A percentile compares a stretch with the other conserved stretches of the same genome.
phyloP scores from a whole-genome alignment of 441 rosid species.

The Gossypium trilobum region DNA sequence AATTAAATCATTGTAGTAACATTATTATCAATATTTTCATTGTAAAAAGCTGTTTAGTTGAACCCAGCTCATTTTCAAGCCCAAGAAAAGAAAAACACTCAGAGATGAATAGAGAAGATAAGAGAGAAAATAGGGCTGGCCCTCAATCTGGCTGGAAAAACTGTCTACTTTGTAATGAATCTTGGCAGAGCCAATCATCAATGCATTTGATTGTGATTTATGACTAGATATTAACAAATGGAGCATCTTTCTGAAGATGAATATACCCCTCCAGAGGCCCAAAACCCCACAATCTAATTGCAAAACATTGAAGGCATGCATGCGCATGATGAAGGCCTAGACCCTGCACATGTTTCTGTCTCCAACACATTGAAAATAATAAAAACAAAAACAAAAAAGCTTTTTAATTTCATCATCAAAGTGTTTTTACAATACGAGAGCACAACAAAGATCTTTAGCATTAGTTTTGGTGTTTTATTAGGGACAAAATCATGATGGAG shows the following conservation, averaged over 20 bases:
- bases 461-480: constrained; percentile 12
- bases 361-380: constrained; percentile 12
- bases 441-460: neutral
- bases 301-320: constrained; percentile 10
- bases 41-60: neutral
- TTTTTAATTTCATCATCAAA: neutral
- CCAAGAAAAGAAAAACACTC: neutral
- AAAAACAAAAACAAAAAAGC: neutral
- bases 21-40: neutral
- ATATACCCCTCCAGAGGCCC: neutral
- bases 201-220: constrained; percentile 14
- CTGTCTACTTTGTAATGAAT: constrained; percentile 16
- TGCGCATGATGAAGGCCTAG: constrained; percentile 24
- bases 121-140: neutral
- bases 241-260: neutral
- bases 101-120: neutral
- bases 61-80: constrained; percentile 1
- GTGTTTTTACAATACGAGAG: neutral
- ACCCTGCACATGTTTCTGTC: constrained; percentile 37
- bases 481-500: constrained; percentile 20
- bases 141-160: constrained; percentile 10
- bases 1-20: neutral
- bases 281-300: neutral
- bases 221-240: constrained; percentile 4
- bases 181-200: constrained; percentile 12